phyloP scores from a whole-genome alignment of 2,329 filamentous ascomycete genomes.

The Whalleya microplaca region DNA sequence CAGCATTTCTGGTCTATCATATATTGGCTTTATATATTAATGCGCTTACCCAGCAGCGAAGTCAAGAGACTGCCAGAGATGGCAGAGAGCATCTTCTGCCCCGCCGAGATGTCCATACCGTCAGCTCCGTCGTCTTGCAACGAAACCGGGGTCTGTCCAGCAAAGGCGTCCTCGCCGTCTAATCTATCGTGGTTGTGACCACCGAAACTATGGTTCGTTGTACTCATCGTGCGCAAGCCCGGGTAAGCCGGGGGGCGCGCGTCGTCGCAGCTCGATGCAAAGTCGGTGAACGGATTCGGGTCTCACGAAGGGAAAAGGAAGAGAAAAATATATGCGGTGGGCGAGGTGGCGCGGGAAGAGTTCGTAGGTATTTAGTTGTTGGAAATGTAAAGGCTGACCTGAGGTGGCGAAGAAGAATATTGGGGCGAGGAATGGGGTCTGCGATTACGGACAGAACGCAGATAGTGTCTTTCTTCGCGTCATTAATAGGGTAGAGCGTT shows the following conservation, averaged over 20 bases:
- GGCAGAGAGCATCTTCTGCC: slow-evolving; percentile 94
- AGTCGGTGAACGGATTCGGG: not conserved
- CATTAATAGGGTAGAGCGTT: slow-evolving; percentile 19
- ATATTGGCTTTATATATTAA: slow-evolving; percentile 2
- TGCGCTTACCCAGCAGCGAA: slow-evolving; percentile 75
- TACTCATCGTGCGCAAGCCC: slow-evolving; percentile 31
- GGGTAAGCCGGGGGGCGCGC: slow-evolving; percentile 34
- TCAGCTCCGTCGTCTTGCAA: slow-evolving; percentile 44
- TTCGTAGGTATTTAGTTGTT: slow-evolving; percentile 3
- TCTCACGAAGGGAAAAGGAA: no score
- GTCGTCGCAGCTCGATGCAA: slow-evolving; percentile 12
- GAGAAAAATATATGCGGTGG: slow-evolving; percentile 2
- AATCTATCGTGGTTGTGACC: slow-evolving; percentile 46
- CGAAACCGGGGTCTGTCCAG: slow-evolving; percentile 38
- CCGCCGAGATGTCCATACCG: slow-evolving; percentile 71
- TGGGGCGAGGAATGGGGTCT: not conserved
- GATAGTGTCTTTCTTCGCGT: slow-evolving; percentile 27
- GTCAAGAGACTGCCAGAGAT: slow-evolving; percentile 89
- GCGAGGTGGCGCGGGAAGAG: slow-evolving; percentile 11
- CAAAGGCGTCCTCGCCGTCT: slow-evolving; percentile 40
- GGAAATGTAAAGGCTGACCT: not conserved
- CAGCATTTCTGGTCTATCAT: slow-evolving; percentile 13
- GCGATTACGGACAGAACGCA: slow-evolving; percentile 9
- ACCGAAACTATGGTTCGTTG: slow-evolving; percentile 26
- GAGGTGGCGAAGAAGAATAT: slow-evolving; percentile 10